A percentile compares a stretch with the other conserved stretches of the same genome.
Conservation (phyloP, 257 asterid genomes). For the Craterostigma plantagineum region DNA sequence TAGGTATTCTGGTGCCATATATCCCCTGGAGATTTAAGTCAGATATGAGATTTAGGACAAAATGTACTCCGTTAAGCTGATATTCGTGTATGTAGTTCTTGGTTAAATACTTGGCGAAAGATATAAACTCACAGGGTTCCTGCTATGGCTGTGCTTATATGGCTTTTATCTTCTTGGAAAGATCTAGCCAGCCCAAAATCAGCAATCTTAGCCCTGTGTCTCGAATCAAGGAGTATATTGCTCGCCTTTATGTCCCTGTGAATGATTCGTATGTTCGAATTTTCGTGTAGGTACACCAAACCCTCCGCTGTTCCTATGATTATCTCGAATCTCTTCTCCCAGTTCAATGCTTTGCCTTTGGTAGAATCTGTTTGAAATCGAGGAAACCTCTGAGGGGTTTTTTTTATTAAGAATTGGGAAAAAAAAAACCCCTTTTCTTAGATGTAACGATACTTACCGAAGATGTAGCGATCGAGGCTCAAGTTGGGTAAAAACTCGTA, state of each 20-base stretch:
- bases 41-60: neutral
- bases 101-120: slow-evolving; percentile 3
- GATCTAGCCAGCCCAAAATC: slow-evolving; percentile 76
- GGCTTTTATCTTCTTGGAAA: slow-evolving; percentile 57
- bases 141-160: slow-evolving; percentile 67
- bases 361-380: slow-evolving; percentile 24
- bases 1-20: slow-evolving; percentile 66
- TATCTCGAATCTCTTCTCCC: slow-evolving; percentile 55
- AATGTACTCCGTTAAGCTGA: too few species aligned
- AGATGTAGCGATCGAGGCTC: slow-evolving; percentile 70
- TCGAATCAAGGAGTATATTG: slow-evolving; percentile 47
- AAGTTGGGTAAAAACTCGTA: slow-evolving; percentile 54
- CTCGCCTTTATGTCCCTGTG: slow-evolving; percentile 76
- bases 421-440: neutral
- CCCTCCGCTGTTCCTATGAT: slow-evolving; percentile 69
- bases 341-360: slow-evolving; percentile 42
- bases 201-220: slow-evolving; percentile 53
- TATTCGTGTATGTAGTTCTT: too few species aligned
- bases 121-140: slow-evolving; percentile 50
- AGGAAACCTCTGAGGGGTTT: too few species aligned
- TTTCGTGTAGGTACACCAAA: slow-evolving; percentile 62
- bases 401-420: too few species aligned
- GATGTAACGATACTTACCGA: slow-evolving; percentile 29
- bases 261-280: slow-evolving; percentile 42
- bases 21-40: slow-evolving; percentile 25